A percentile compares a stretch with the other conserved stretches of the same genome.
Evolutionary conservation across 2,329 filamentous ascomycete genomes (phyloP).

Genomic region (Monosporascus sp.): DNA sequence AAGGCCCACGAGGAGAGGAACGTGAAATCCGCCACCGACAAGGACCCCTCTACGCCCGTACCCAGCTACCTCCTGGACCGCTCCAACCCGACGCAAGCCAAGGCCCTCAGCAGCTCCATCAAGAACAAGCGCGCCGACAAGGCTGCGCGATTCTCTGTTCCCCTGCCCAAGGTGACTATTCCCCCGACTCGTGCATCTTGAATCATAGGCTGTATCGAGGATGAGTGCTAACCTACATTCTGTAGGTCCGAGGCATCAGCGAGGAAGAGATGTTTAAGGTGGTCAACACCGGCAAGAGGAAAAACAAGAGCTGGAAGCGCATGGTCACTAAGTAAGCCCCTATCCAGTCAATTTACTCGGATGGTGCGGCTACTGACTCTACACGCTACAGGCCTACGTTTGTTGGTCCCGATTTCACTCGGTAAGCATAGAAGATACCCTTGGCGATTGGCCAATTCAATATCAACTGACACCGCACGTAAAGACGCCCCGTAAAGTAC

Average conservation of each 20-base stretch:
- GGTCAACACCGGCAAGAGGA: conserved; percentile 93
- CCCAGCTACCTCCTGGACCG: conserved; percentile 93
- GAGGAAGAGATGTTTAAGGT: conserved; percentile 99
- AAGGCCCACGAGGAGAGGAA: conserved; percentile 94
- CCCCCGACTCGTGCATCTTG: no score
- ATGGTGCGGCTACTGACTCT: conserved; percentile 27
- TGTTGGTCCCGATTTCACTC: conserved; percentile 85
- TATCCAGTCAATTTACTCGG: conserved; percentile 37
- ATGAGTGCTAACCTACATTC: no score
- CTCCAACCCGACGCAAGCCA: conserved; percentile 50
- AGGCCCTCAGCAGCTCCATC: conserved; percentile 77
- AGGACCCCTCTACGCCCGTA: conserved; percentile 75
- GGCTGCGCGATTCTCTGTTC: conserved; percentile 87
- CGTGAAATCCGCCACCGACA: conserved; percentile 76
- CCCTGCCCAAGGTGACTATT: conserved; percentile 63
- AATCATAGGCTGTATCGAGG: no score
- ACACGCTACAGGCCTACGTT: conserved; percentile 77
- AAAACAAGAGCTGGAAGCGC: conserved; percentile 71
- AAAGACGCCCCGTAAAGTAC: conserved; percentile 64
- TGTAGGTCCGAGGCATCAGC: conserved; percentile 71
- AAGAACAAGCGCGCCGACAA: conserved; percentile 95
- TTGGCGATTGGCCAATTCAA: neutral
- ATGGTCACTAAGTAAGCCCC: conserved; percentile 50
- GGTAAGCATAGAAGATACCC: conserved; percentile 27
- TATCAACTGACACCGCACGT: neutral